A percentile compares a stretch with the other conserved stretches of the same genome.
Evolutionary conservation across 1,139 yeast genomes (phyloP).

Genomic region (Candida frijolesensis): DNA sequence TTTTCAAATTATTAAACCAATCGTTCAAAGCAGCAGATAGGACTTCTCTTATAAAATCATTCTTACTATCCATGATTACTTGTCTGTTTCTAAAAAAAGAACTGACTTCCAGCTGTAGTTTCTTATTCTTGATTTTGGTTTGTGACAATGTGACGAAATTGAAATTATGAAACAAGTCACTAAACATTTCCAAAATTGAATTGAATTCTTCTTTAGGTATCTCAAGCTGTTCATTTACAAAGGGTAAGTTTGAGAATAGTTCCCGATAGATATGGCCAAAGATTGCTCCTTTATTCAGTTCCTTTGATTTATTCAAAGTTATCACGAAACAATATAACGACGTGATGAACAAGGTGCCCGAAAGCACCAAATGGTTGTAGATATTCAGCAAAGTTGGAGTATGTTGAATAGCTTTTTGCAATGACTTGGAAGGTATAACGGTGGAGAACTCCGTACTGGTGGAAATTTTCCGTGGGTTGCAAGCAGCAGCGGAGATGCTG

Average conservation of each 20-base stretch:
- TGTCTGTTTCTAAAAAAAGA: conserved; percentile 6
- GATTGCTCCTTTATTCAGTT: not conserved
- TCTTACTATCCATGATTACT: conserved; percentile 7
- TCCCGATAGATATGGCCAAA: conserved; percentile 6
- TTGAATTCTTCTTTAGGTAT: conserved; percentile 6
- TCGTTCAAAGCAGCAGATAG: conserved; percentile 13
- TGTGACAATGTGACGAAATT: conserved; percentile 11
- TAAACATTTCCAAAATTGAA: conserved; percentile 7
- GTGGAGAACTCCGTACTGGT: not conserved
- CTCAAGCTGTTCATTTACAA: conserved; percentile 1
- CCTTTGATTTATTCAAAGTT: conserved; percentile 11
- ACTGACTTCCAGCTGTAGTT: conserved; percentile 9
- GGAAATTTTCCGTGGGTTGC: not conserved
- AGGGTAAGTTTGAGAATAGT: conserved; percentile 8
- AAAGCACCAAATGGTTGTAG: not conserved
- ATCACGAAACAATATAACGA: conserved; percentile 9
- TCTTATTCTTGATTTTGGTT: conserved; percentile 7
- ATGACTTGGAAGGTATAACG: not conserved
- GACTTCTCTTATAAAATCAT: conserved; percentile 9
- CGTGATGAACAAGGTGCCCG: conserved; percentile 4
- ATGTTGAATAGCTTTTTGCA: not conserved
- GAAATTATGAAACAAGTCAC: conserved; percentile 11
- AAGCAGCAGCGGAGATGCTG: not conserved
- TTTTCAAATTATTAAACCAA: conserved; percentile 10
- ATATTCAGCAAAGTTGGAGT: not conserved